Evolutionary conservation across 495 filamentous ascomycete species (phyloP), one percentile per base, ranked within the genome.

Genomic region (Annulohypoxylon nitens): DNA sequence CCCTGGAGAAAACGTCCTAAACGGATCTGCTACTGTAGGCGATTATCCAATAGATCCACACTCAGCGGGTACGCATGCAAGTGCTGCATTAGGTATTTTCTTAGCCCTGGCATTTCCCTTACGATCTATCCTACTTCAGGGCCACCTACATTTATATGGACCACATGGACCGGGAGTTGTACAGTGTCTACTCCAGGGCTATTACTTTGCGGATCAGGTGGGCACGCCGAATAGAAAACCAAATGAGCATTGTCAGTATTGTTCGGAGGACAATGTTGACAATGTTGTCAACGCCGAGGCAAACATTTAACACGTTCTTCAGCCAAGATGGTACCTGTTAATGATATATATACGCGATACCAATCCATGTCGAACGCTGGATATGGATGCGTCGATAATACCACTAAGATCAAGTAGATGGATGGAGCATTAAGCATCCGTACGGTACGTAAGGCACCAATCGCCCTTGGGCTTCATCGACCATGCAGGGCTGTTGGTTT

Each of bases 401-500:
- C 33, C 10, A 37, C 30, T n/a, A 58, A 54, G 53, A 55, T 55
- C 23, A 41, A 45, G 41, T 16, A 47, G n/a, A 20, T 16, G 18
- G 43, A 47, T 47, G 18, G 10, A 54, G 18, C 59, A 55, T 36
- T 34, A 43, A 53, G 30, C 25, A 51, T 66, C 4, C 25, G 41
- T 63, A 68, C 47, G 54, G 57, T 66, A 61, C 71, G 62, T 74
- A 74, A 74, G 71, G 71, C 71, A 74, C 71, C 71, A 74, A 74
- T 70, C 64, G 55, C 60, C 71, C 61, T 74, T 74, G 71, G 71
- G 71, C 71, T 74, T 74, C 71, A 74, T 74, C 67, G 67, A 53
- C 55, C 55, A 67, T 74, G 57, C 41, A 74, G 48, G 61, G 47
- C 43, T 47, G 43, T 20, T 47, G 9, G 37, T 16, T 20, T 48